Base-by-base conservation (phyloP, 1,284 basidiomycete species). In the Cutaneotrichosporon sp. region DNA sequence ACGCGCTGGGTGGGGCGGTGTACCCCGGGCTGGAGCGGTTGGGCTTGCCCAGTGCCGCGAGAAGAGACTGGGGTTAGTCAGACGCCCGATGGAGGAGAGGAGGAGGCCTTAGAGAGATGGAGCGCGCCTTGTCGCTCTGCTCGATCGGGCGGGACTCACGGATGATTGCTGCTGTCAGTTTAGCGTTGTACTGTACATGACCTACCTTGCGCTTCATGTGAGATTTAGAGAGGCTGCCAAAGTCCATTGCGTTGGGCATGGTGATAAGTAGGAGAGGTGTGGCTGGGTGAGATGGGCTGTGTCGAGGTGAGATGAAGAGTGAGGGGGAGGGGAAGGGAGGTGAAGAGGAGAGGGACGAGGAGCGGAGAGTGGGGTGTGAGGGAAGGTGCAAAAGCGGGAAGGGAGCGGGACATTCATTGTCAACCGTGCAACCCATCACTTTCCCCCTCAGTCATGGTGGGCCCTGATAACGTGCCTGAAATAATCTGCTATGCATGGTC, bases 121-220 rank as follows among this genome's bases (percentile, higher is more conserved):
- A n/a, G n/a, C 29, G 29, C 29, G 29, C 22, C 45, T n/a, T n/a
- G n/a, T n/a, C n/a, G n/a, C n/a, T n/a, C n/a, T n/a, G n/a, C n/a
- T n/a, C n/a, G n/a, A n/a, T n/a, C n/a, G n/a, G n/a, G n/a, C n/a
- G n/a, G n/a, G 47, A 61, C 57, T 49, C 42, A 62, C 60, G 20
- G 60, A 65, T 20, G 58, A 58, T 52, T 65, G 60, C 60, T 65
- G 57, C 49, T 43, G 47, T 51, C 54, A 56, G 54, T 34, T 36
- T 47, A 56, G 56, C 31, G 22, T 43, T 33, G 34, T 31, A 29
- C 16, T n/a, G 16, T 10, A 8, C 4, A 25, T 8, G 6, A 25
- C 67, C 20, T 49, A 72, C 71, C 65, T 72, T 72, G 16, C 71
- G 65, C 69, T 69, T 71, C 71, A 72, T 72, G 60, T 66, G 69